Base-by-base conservation (phyloP, 805 yeast genomes). In the Hemisphaericaspora nanyangensis region DNA sequence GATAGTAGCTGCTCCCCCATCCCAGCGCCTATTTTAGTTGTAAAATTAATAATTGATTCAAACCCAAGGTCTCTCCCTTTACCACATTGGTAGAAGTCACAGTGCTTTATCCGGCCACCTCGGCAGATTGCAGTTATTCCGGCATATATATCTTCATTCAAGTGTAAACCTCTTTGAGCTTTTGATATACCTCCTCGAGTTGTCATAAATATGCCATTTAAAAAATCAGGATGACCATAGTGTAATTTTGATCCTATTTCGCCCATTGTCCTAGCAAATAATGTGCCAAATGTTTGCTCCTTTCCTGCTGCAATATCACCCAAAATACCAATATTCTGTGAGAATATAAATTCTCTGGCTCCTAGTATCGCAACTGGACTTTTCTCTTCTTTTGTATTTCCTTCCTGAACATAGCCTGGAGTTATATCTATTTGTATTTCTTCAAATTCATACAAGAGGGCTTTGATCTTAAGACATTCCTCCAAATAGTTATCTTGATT, bases 221-320 rank as follows among this genome's bases (percentile, higher is more conserved):
- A 65, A 62, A 90, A 90, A 68, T 90, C 98, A 3, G 98, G 98
- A 65, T 90, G 97, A 2, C 98, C 98, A 61, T 90, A 90, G 60
- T 90, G 98, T 36, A 90, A 65, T 61, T 91, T 91, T 1, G 95
- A 96, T 8, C 97, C 97, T 50, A 91, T 87, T 54, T 87, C 91
- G 0, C 96, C 93, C 49, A 90, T 66, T 0, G 96, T 89, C 56
- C 97, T 74, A 1, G 97, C 95, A 70, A 91, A 90, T 52, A 91
- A 68, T 0, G 98, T 90, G 18, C 98, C 98, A 68, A 90, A 90
- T 1, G 98, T 90, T 63, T 91, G 96, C 57, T 90, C 98, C 61
- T 90, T 90, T 7, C 96, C 96, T 16, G 98, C 98, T 17, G 97
- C 97, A 49, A 90, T 86, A 63, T 90, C 97, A 34, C 97, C 98